A percentile compares a stretch with the other conserved stretches of the same genome.
phyloP scores from a whole-genome alignment of 345 rosid genomes.

The Citrus trifoliata region DNA sequence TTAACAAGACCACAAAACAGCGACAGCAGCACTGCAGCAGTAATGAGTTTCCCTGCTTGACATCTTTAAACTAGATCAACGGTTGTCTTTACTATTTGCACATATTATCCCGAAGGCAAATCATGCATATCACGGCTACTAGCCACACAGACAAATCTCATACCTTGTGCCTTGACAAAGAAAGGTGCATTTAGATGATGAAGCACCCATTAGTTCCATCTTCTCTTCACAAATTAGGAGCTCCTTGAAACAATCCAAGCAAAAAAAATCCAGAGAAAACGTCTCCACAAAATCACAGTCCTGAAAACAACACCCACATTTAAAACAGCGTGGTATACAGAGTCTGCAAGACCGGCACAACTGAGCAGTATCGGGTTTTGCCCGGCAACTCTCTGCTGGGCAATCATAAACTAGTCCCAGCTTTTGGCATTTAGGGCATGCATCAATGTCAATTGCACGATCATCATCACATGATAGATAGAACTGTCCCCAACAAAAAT shows the following conservation, averaged over 20 bases:
- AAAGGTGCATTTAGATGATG: conserved; percentile 17
- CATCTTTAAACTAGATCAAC: not conserved
- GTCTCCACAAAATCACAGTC: conserved; percentile 86
- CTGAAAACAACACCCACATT: conserved; percentile 83
- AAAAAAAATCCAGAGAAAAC: conserved; percentile 70
- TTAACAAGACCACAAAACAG: conserved; percentile 10
- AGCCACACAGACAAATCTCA: conserved; percentile 22
- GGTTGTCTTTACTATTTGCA: not conserved
- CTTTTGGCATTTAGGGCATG: conserved; percentile 78
- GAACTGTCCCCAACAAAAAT: conserved; percentile 52
- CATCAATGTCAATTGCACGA: conserved; percentile 72
- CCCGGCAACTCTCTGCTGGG: conserved; percentile 71
- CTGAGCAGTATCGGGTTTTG: conserved; percentile 35
- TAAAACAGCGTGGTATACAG: conserved; percentile 72
- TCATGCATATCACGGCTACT: conserved; percentile 1
- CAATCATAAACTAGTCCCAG: conserved; percentile 83
- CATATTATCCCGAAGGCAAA: not conserved
- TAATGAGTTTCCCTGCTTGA: not conserved
- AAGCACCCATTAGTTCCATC: conserved; percentile 11
- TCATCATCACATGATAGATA: conserved; percentile 71
- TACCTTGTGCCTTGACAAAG: conserved; percentile 20
- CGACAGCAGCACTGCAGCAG: not conserved
- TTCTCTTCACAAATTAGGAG: conserved; percentile 27
- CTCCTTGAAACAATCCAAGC: conserved; percentile 56
- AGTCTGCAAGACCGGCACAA: conserved; percentile 80